Conservation (phyloP, 345 rosid genomes). For the Litchi chinensis region DNA sequence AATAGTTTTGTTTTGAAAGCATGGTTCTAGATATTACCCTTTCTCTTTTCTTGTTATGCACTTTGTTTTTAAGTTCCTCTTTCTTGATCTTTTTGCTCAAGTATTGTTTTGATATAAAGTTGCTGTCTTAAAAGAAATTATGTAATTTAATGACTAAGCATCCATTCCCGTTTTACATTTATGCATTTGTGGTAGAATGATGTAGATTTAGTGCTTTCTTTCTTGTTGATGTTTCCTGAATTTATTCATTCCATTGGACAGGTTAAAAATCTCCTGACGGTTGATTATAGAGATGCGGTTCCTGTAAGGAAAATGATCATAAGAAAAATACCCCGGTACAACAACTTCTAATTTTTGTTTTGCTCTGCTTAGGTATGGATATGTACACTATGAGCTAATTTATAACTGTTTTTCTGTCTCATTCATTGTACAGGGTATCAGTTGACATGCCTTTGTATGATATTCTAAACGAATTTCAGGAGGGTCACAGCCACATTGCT, state of each 20-base stretch:
- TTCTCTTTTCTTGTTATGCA: neutral
- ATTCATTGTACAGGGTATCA: conserved; percentile 58
- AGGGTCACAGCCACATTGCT: conserved; percentile 97
- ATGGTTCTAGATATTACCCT: conserved; percentile 1
- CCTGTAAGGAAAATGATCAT: conserved; percentile 81
- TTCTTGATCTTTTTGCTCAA: neutral
- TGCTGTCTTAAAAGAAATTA: neutral
- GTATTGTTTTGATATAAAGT: neutral
- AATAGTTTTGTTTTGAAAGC: neutral
- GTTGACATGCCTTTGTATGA: conserved; percentile 89
- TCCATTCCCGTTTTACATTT: neutral
- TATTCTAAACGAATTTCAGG: conserved; percentile 92
- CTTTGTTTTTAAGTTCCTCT: neutral
- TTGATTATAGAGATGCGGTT: conserved; percentile 70
- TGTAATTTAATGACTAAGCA: neutral
- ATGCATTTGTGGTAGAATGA: neutral
- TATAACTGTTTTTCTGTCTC: conserved; percentile 16
- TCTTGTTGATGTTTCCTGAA: neutral
- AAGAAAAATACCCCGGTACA: conserved; percentile 88
- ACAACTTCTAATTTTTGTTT: neutral
- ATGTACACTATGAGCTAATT: neutral
- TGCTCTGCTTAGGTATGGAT: neutral
- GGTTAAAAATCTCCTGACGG: conserved; percentile 88
- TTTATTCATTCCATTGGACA: conserved; percentile 31
- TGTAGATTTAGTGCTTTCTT: neutral